Percentiles rank a stretch among this genome's conserved stretches.
phyloP scores from a whole-genome alignment of 1,284 basidiomycete genomes.

The Papiliotrema laurentii region DNA sequence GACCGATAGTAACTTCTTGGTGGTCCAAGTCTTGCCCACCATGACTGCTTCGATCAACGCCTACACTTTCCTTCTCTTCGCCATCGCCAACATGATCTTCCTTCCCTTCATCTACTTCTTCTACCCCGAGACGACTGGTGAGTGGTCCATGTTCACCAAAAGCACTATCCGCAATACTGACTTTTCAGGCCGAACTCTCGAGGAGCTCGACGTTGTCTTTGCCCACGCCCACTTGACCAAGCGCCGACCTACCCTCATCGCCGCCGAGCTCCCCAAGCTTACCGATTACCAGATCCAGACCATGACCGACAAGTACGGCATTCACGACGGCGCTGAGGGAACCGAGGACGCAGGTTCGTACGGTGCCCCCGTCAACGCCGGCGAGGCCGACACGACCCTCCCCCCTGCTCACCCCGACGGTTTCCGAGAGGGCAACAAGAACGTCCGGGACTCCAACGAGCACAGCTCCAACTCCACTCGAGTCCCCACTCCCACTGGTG shows the following conservation, averaged over 20 bases:
- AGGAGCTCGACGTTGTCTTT: conserved; percentile 48
- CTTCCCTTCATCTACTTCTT: conserved; percentile 48
- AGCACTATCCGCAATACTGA: background rate
- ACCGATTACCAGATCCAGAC: conserved; percentile 44
- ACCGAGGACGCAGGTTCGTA: conserved; percentile 26
- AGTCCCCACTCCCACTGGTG: background rate
- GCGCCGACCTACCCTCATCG: conserved; percentile 39
- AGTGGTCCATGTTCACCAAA: background rate
- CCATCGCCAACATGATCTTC: conserved; percentile 46
- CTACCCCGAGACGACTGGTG: conserved; percentile 42
- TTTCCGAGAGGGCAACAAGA: background rate
- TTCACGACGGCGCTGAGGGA: conserved; percentile 38
- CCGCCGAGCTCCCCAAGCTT: conserved; percentile 41
- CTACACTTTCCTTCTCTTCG: conserved; percentile 51
- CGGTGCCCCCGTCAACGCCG: conserved; percentile 24
- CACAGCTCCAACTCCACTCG: background rate
- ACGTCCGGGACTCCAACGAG: background rate
- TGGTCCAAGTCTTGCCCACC: conserved; percentile 50
- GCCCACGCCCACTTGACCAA: conserved; percentile 27
- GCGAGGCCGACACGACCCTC: conserved; percentile 32
- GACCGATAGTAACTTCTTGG: conserved; percentile 40
- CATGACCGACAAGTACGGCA: conserved; percentile 46
- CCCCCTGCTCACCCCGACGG: conserved; percentile 29
- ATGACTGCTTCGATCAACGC: conserved; percentile 48
- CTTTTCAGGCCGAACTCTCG: conserved; percentile 33